A percentile compares a stretch with the other conserved stretches of the same genome.
phyloP scores from a whole-genome alignment of 1,284 basidiomycete genomes.

The Trametes versicolor region DNA sequence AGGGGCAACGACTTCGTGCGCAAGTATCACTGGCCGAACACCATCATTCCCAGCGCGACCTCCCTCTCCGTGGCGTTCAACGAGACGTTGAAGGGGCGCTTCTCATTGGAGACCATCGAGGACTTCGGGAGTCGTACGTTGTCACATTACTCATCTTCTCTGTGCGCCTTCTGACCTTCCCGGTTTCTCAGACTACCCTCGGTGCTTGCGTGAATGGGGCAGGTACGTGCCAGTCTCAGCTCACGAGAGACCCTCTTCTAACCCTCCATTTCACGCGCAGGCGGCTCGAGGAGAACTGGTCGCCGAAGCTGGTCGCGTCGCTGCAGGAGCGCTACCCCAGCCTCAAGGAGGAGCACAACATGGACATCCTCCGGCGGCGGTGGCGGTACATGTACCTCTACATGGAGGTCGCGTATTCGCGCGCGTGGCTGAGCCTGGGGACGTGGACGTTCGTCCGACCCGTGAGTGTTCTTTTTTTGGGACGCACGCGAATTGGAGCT shows the following conservation, averaged over 20 bases:
- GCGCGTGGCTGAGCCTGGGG: constrained; percentile 38
- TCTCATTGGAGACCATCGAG: constrained; percentile 72
- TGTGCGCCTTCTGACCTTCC: background rate
- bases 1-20: constrained; percentile 16
- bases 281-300: constrained; percentile 40
- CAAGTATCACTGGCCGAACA: constrained; percentile 16
- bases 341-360: constrained; percentile 29
- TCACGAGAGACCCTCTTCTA: background rate
- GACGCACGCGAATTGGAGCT: background rate
- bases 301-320: constrained; percentile 27
- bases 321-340: constrained; percentile 30
- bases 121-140: constrained; percentile 79
- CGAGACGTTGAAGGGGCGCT: constrained; percentile 64
- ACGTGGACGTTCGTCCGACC: constrained; percentile 39
- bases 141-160: no score
- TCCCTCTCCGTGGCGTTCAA: constrained; percentile 7
- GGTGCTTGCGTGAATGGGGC: constrained; percentile 86
- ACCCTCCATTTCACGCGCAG: constrained; percentile 4
- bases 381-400: constrained; percentile 45
- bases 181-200: constrained; percentile 70
- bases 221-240: background rate
- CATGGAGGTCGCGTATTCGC: constrained; percentile 42
- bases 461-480: constrained; percentile 20
- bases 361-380: constrained; percentile 42
- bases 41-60: constrained; percentile 6